Base-by-base conservation (phyloP, 495 filamentous ascomycete species). In the Neurospora sp. region DNA sequence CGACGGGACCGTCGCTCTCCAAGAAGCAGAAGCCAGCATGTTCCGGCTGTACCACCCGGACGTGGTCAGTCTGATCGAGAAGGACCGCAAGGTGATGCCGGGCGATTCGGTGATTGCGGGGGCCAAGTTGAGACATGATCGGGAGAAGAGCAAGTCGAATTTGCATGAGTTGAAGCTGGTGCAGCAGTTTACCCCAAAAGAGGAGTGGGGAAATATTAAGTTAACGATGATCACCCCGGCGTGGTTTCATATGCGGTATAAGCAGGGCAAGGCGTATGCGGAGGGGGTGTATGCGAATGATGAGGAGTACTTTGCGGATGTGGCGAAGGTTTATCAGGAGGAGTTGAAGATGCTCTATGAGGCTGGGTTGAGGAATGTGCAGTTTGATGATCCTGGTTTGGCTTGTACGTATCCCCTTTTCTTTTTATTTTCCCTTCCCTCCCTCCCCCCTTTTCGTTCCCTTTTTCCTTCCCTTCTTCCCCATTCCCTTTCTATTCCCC, bases 21-120 rank as follows among this genome's bases (percentile, higher is more conserved):
- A 91, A 69, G 88, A 89, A 40, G 87, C 93, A 69, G 89, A 93
- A 40, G 90, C 89, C 10, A 71, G 76, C 88, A 88, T 92, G 77
- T 94, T 93, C 83, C 87, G 91, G 15, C 82, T 86, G 31, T 94
- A 94, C 77, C 90, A 93, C 73, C 93, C 93, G 11, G 92, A 94
- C 77, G 89, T 96, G 72, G 90, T 91, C 36, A 92, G 89, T 39
- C 90, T 95, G 82, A 84, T 85, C 75, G 83, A 87, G 78, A 76
- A 76, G 70, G 82, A 78, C 38, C 87, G 89, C 73, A 86, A 92
- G 72, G 83, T 91, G 79, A 92, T 92, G 85, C 91, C 92, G 7
- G 90, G 89, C 38, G 91, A 93, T 80, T 90, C 86, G 9, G 91
- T 93, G 48, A 83, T 94, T 72, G 93, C 92, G 76, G 91, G 87